A percentile compares a stretch with the other conserved stretches of the same genome.
phyloP scores from a whole-genome alignment of 1,284 basidiomycete genomes.

The Tremellales sp. region DNA sequence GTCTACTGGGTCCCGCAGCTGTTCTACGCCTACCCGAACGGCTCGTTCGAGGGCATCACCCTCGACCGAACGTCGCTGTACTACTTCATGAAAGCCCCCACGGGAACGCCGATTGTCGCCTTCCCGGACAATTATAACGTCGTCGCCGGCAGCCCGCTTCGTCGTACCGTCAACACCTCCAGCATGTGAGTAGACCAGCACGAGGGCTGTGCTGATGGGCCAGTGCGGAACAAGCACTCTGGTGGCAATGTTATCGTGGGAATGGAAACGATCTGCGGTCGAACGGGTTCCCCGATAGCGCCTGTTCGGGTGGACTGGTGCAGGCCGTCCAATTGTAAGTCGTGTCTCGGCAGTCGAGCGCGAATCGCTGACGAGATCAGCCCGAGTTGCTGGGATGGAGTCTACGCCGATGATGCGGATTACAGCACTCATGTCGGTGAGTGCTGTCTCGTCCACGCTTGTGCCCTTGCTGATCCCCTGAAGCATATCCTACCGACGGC shows the following conservation, averaged over 20 bases:
- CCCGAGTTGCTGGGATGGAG: slow-evolving; percentile 27
- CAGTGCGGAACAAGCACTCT: slow-evolving; percentile 5
- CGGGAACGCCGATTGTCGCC: slow-evolving; percentile 18
- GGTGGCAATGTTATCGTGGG: slow-evolving; percentile 23
- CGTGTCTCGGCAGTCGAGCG: neutral
- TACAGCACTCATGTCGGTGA: slow-evolving; percentile 18
- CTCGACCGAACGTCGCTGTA: slow-evolving; percentile 22
- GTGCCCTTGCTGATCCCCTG: neutral
- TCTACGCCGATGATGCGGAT: slow-evolving; percentile 17
- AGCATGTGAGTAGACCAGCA: slow-evolving; percentile 11
- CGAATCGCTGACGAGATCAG: slow-evolving; percentile 3
- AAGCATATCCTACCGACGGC: slow-evolving; percentile 18
- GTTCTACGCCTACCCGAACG: slow-evolving; percentile 22
- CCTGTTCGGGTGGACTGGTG: slow-evolving; percentile 14
- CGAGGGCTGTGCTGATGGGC: neutral
- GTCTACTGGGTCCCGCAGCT: slow-evolving; percentile 27
- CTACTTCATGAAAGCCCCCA: slow-evolving; percentile 26
- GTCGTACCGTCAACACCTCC: slow-evolving; percentile 12
- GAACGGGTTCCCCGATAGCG: slow-evolving; percentile 17
- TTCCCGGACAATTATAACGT: slow-evolving; percentile 28
- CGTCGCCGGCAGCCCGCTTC: slow-evolving; percentile 18
- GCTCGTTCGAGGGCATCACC: slow-evolving; percentile 11
- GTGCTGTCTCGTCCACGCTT: neutral
- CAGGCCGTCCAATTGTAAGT: slow-evolving; percentile 18
- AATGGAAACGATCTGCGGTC: slow-evolving; percentile 11